Percentiles rank a stretch among this genome's conserved stretches.
phyloP scores from a whole-genome alignment of 2,329 filamentous ascomycete species.

The Colletotrichum siamense region DNA sequence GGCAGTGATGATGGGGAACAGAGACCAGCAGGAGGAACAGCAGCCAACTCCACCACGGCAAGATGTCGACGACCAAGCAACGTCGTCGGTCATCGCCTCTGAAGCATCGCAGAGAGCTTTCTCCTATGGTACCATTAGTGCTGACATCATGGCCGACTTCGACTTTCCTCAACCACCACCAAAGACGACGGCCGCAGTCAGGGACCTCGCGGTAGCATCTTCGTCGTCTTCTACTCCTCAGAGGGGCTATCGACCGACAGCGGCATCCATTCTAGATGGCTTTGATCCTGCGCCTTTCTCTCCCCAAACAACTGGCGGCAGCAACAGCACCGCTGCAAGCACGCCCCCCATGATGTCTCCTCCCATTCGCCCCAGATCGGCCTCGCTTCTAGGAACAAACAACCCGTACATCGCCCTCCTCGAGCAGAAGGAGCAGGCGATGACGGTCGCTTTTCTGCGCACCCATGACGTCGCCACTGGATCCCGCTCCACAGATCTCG shows the following conservation, averaged over 20 bases:
- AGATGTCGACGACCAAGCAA: not conserved
- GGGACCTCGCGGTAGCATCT: not conserved
- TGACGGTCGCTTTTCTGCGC: conserved; percentile 34
- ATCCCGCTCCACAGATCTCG: conserved; percentile 20
- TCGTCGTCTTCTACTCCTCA: not conserved
- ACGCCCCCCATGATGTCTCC: conserved; percentile 24
- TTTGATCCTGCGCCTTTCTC: conserved; percentile 14
- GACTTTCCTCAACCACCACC: not conserved
- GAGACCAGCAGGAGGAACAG: not conserved
- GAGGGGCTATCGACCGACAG: conserved; percentile 5
- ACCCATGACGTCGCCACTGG: conserved; percentile 27
- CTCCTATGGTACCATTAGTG: conserved; percentile 16
- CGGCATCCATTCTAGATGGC: conserved; percentile 21
- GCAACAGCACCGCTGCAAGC: conserved; percentile 7
- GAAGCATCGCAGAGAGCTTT: not conserved
- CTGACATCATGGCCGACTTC: conserved; percentile 19
- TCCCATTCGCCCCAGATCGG: conserved; percentile 1
- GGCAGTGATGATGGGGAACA: conserved; percentile 24
- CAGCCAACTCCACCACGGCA: not conserved
- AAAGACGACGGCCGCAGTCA: not conserved
- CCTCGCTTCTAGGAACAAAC: conserved; percentile 1
- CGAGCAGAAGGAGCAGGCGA: conserved; percentile 34
- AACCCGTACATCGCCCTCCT: conserved; percentile 35
- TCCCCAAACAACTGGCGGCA: not conserved
- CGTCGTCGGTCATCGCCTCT: not conserved